Evolutionary conservation across 345 rosid genomes (phyloP).

Genomic region (Brassica rapa): DNA sequence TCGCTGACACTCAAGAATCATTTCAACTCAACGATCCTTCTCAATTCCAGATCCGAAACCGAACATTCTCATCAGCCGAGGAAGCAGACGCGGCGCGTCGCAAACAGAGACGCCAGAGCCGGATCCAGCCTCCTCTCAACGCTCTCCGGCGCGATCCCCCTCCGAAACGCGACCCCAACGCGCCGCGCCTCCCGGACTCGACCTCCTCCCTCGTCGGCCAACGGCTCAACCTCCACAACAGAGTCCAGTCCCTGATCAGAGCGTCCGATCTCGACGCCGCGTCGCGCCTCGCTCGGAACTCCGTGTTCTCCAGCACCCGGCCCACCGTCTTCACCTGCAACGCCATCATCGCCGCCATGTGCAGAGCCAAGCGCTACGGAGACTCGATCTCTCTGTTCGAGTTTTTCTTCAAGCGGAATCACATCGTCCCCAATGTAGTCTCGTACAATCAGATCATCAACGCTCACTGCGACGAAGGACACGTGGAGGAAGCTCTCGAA

Average conservation of each 20-base stretch:
- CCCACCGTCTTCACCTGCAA: conserved; percentile 97
- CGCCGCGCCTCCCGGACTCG: conserved; percentile 90
- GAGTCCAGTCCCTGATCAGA: conserved; percentile 92
- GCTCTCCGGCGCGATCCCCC: conserved; percentile 67
- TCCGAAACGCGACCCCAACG: conserved; percentile 80
- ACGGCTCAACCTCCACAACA: conserved; percentile 86
- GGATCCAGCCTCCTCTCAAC: conserved; percentile 91
- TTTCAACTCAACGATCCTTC: conserved; percentile 4
- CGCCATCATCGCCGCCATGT: conserved; percentile 94
- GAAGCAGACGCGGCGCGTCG: conserved; percentile 96
- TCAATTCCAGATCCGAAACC: conserved; percentile 16
- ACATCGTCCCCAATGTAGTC: conserved; percentile 89
- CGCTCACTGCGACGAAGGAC: conserved; percentile 80
- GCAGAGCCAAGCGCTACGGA: conserved; percentile 69
- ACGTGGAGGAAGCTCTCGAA: conserved; percentile 69
- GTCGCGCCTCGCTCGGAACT: conserved; percentile 71
- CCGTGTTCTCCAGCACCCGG: conserved; percentile 68
- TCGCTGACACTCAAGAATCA: conserved; percentile 10
- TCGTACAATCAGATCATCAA: conserved; percentile 91
- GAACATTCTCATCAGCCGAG: conserved; percentile 82
- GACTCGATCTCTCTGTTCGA: conserved; percentile 82
- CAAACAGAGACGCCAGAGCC: conserved; percentile 77
- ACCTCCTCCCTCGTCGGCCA: conserved; percentile 79
- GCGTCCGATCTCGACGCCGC: conserved; percentile 94
- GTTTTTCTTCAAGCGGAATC: conserved; percentile 72